phyloP scores from a whole-genome alignment of 192 early-diverging fungal genomes.

The Backusella parvicylindrica region DNA sequence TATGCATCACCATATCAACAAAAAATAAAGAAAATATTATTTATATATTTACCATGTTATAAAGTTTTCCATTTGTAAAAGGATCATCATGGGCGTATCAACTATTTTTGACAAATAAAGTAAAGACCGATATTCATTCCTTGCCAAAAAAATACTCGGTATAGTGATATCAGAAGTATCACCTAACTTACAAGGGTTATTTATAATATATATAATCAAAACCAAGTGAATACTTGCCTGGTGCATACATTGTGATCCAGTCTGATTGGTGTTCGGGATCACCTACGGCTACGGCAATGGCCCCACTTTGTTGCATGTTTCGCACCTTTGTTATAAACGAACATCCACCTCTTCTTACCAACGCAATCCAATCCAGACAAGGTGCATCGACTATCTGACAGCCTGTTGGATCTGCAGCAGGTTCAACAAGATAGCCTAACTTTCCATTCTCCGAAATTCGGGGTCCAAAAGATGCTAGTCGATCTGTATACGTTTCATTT shows the following conservation, averaged over 20 bases:
- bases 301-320: conserved; percentile 85
- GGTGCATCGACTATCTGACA: conserved; percentile 43
- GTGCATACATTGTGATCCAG: conserved; percentile 86
- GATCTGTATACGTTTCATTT: conserved; percentile 56
- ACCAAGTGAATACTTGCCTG: conserved; percentile 34
- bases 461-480: conserved; percentile 87
- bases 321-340: conserved; percentile 87
- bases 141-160: conserved; percentile 86
- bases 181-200: conserved; percentile 34
- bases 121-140: conserved; percentile 62
- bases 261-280: conserved; percentile 63
- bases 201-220: not conserved
- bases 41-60: conserved; percentile 19
- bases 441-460: conserved; percentile 68
- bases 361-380: conserved; percentile 64
- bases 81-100: conserved; percentile 29
- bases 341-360: conserved; percentile 87
- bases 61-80: conserved; percentile 1
- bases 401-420: conserved; percentile 47
- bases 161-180: conserved; percentile 84
- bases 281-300: conserved; percentile 84
- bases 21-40: not conserved
- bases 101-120: conserved; percentile 33
- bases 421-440: conserved; percentile 58
- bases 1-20: not conserved